Base-by-base conservation (phyloP, 805 yeast species). In the Yamadazyma paraphyllophila region DNA sequence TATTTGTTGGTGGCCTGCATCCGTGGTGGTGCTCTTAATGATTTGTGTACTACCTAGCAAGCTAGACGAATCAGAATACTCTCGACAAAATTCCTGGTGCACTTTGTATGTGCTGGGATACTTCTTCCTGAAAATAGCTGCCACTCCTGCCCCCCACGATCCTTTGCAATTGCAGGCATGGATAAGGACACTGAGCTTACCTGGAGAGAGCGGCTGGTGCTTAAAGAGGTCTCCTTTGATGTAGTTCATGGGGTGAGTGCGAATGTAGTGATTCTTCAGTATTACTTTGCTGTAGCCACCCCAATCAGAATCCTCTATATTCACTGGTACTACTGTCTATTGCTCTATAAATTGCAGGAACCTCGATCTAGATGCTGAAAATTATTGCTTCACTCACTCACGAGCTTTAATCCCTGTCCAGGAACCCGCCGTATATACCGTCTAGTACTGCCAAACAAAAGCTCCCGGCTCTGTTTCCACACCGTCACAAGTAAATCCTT, bases 141-240 rank as follows among this genome's bases (percentile, higher is more conserved):
- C 96, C 2, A 88, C 77, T 0, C 96, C 96, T 2, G 88, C 92
- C 3, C 94, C 94, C 96, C 96, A 88, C 1, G 71, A 57, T 0
- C 96, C 96, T 20, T 72, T 69, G 32, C 89, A 81, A 59, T 88
- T 88, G 57, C 96, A 88, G 0, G 96, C 81, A 59, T 88, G 96
- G 1, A 85, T 85, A 4, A 88, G 60, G 2, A 85, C 67, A 0
- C 81, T 58, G 1, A 46, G 41, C 2, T 47, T 43, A 2, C 44
- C 34, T 2, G 76, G 71, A 4, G 54, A 47, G 0, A 61, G 52
- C 0, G 65, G 39, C 8, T 32, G 15, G 51, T 61, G 60, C 59
- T 62, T 30, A 51, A 85, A 82, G 7, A 85, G 58, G 53, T 85
- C 86, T 0, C 88, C 89, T 35, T 69, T 44, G 10, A 51, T 45